Conservation (phyloP, 2,329 filamentous ascomycete genomes). For the Akanthomyces muscarius region DNA sequence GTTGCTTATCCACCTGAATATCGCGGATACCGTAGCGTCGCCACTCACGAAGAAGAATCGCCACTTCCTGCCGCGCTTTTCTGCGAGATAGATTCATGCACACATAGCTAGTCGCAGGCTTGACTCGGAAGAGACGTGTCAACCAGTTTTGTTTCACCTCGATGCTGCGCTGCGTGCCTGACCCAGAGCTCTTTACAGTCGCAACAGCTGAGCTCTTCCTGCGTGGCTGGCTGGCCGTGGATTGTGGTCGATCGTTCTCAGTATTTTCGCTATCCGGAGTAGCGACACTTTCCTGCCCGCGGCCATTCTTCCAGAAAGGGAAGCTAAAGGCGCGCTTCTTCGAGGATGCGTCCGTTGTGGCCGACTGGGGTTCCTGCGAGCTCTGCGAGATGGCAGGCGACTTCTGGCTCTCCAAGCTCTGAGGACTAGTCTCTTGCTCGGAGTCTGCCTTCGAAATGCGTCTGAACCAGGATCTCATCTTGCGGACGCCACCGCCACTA, state of each 20-base stretch:
- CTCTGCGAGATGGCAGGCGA: slow-evolving; percentile 22
- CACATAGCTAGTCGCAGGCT: slow-evolving; percentile 70
- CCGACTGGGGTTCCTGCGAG: slow-evolving; percentile 25
- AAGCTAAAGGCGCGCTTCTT: slow-evolving; percentile 53
- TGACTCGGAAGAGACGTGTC: slow-evolving; percentile 82
- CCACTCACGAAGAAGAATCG: slow-evolving; percentile 74
- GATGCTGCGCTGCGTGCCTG: slow-evolving; percentile 48
- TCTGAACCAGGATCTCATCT: slow-evolving; percentile 50
- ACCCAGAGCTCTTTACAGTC: slow-evolving; percentile 34
- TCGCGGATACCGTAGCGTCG: slow-evolving; percentile 75
- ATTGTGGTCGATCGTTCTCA: neutral
- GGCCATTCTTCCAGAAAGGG: slow-evolving; percentile 52
- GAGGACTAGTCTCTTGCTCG: slow-evolving; percentile 7
- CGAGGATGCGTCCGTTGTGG: slow-evolving; percentile 25
- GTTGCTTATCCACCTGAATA: slow-evolving; percentile 72
- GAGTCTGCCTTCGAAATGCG: slow-evolving; percentile 37
- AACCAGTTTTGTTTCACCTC: slow-evolving; percentile 81
- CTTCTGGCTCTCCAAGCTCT: slow-evolving; percentile 16
- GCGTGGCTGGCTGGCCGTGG: neutral
- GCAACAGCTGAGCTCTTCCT: slow-evolving; percentile 23
- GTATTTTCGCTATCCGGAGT: neutral
- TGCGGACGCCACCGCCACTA: slow-evolving; percentile 33
- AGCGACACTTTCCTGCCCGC: slow-evolving; percentile 32
- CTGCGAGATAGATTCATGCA: slow-evolving; percentile 69
- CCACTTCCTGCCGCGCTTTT: slow-evolving; percentile 71